Conservation (phyloP, 1,284 basidiomycete species). For the Microstroma glucosiphilum region DNA sequence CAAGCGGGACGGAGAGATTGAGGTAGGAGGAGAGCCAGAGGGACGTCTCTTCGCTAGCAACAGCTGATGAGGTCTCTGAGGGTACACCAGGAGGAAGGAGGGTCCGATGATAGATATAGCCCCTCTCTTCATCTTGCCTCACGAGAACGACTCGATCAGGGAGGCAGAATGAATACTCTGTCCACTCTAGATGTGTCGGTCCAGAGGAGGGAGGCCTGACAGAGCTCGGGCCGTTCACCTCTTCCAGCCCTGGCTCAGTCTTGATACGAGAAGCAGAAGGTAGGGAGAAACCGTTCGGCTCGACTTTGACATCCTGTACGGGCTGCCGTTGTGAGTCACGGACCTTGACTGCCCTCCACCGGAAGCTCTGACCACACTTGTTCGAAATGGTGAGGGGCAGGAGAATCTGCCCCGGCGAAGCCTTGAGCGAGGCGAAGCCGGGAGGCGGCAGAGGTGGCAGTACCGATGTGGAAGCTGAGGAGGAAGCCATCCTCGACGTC, state of each 20-base stretch:
- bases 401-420: slow-evolving; percentile 22
- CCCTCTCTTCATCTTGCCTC: slow-evolving; percentile 34
- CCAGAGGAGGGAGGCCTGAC: not conserved
- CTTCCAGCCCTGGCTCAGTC: too few species aligned
- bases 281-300: too few species aligned
- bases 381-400: slow-evolving; percentile 45
- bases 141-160: slow-evolving; percentile 46
- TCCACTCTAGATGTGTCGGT: slow-evolving; percentile 10
- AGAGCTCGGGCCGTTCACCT: too few species aligned
- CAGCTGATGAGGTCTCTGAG: not conserved
- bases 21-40: slow-evolving; percentile 82
- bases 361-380: slow-evolving; percentile 48
- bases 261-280: too few species aligned
- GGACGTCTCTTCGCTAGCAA: slow-evolving; percentile 55
- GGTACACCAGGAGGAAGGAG: slow-evolving; percentile 14
- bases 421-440: slow-evolving; percentile 23
- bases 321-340: too few species aligned
- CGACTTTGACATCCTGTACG: too few species aligned
- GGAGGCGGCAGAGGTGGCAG: slow-evolving; percentile 22
- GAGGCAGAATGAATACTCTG: slow-evolving; percentile 47
- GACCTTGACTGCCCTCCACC: slow-evolving; percentile 40
- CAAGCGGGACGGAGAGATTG: slow-evolving; percentile 71
- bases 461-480: not conserved
- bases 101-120: slow-evolving; percentile 38
- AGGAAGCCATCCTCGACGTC: slow-evolving; percentile 1